Conservation (phyloP, 768 basidiomycete genomes). For the Auricularia heimuer region DNA sequence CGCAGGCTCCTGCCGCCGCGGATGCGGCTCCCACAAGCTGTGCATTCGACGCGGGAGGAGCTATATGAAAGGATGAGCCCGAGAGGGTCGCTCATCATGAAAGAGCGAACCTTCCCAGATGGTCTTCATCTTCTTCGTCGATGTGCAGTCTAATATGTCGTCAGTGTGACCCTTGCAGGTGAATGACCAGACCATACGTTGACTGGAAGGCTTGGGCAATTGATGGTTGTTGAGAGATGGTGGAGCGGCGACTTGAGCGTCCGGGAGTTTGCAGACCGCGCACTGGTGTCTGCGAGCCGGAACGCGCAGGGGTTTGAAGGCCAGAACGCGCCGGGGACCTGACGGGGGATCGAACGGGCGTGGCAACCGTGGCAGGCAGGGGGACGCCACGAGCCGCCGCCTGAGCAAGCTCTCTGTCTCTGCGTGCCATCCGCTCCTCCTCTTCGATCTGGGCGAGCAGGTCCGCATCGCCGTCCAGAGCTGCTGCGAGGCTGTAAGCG, state of each 20-base stretch:
- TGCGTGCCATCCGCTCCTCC: conserved; percentile 28
- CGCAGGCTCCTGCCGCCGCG: conserved; percentile 12
- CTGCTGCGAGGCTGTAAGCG: conserved; percentile 34
- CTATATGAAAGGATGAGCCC: background rate
- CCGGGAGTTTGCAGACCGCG: no score
- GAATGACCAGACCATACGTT: no score
- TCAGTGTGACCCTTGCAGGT: no score
- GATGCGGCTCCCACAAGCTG: background rate
- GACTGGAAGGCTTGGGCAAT: no score
- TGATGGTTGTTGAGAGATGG: no score
- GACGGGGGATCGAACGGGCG: background rate
- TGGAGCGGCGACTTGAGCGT: no score
- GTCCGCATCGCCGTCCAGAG: conserved; percentile 26
- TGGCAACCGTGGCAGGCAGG: conserved; percentile 8
- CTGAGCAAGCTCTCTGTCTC: conserved; percentile 34
- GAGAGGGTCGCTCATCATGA: background rate
- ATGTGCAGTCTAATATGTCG: background rate
- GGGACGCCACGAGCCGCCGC: conserved; percentile 23
- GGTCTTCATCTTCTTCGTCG: background rate
- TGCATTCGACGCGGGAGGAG: background rate
- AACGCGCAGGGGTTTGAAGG: background rate
- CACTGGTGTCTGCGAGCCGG: no score
- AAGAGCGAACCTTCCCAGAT: background rate
- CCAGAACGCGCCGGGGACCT: background rate
- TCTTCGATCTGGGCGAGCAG: conserved; percentile 23